phyloP scores from a whole-genome alignment of 805 yeast genomes.

The Schwanniomyces polymorphus region DNA sequence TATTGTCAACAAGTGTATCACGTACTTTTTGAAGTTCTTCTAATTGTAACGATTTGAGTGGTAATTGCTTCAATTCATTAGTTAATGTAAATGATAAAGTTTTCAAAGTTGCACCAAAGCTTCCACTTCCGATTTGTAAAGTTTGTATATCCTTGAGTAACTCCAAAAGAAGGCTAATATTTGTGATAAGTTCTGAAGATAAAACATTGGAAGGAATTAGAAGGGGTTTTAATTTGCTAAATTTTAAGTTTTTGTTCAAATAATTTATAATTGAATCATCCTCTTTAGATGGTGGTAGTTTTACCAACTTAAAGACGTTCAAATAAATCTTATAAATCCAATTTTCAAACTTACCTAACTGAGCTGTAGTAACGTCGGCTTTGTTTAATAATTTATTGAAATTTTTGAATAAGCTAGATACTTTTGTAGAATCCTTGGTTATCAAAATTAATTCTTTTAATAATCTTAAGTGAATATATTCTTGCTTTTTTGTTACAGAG shows the following conservation, averaged over 20 bases:
- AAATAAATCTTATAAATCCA: slow-evolving; percentile 26
- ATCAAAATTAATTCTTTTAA: slow-evolving; percentile 42
- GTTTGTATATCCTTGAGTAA: slow-evolving; percentile 11
- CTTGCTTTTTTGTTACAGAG: slow-evolving; percentile 20
- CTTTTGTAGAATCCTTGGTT: slow-evolving; percentile 24
- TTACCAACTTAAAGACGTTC: slow-evolving; percentile 25
- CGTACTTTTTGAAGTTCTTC: slow-evolving; percentile 3
- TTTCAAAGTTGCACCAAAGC: background rate
- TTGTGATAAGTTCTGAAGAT: slow-evolving; percentile 18
- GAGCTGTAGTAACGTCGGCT: slow-evolving; percentile 1
- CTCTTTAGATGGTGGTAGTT: slow-evolving; percentile 18
- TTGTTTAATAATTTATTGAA: slow-evolving; percentile 25
- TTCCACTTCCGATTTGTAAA: background rate
- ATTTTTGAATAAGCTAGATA: slow-evolving; percentile 20
- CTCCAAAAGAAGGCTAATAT: slow-evolving; percentile 13
- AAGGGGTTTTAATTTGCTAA: slow-evolving; percentile 19
- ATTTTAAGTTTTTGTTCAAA: slow-evolving; percentile 29
- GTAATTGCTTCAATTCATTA: slow-evolving; percentile 5
- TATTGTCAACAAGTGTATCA: background rate
- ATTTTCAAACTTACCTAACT: slow-evolving; percentile 21
- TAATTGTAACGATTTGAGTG: slow-evolving; percentile 3
- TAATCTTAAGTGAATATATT: slow-evolving; percentile 35
- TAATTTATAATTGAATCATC: slow-evolving; percentile 23
- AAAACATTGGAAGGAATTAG: slow-evolving; percentile 13
- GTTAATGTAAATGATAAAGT: slow-evolving; percentile 1